A percentile compares a stretch with the other conserved stretches of the same genome.
Evolutionary conservation across 1,284 basidiomycete genomes (phyloP).

Genomic region (Ceratobasidium sp.): DNA sequence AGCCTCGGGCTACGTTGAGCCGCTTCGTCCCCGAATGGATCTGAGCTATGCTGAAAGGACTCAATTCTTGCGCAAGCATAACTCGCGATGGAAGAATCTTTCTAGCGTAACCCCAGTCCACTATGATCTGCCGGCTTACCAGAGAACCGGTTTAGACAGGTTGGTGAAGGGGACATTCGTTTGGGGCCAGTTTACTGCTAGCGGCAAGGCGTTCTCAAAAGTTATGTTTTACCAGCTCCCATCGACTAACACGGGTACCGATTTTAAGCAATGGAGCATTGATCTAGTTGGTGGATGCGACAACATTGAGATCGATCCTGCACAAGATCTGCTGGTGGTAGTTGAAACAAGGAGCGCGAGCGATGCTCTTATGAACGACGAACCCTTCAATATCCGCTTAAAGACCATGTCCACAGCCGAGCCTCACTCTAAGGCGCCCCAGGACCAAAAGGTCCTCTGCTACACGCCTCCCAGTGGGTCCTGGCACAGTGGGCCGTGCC

Average conservation of each 20-base stretch:
- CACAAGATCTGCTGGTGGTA: conserved; percentile 22
- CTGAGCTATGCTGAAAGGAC: background rate
- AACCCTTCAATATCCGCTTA: background rate
- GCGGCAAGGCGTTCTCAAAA: background rate
- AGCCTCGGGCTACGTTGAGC: background rate
- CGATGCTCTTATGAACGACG: background rate
- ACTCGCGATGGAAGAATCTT: background rate
- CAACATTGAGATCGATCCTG: conserved; percentile 6
- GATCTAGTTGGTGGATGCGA: background rate
- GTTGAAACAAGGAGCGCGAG: background rate
- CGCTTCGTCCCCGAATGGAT: background rate
- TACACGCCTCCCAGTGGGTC: background rate
- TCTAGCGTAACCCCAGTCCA: background rate
- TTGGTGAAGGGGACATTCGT: background rate
- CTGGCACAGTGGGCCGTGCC: background rate
- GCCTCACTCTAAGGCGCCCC: background rate
- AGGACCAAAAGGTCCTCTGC: background rate
- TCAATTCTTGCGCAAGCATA: background rate
- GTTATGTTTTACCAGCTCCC: conserved; percentile 5
- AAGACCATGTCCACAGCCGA: conserved; percentile 10
- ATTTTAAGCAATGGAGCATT: background rate
- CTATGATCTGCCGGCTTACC: background rate
- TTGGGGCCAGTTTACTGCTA: background rate
- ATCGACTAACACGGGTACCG: background rate
- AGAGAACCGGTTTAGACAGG: background rate